A percentile compares a stretch with the other conserved stretches of the same genome.
These are phyloP conservation scores for Hypsizygus marmoreus DNA, from an alignment of 768 basidiomycete genomes.

Conservation along the genomic window DNA sequence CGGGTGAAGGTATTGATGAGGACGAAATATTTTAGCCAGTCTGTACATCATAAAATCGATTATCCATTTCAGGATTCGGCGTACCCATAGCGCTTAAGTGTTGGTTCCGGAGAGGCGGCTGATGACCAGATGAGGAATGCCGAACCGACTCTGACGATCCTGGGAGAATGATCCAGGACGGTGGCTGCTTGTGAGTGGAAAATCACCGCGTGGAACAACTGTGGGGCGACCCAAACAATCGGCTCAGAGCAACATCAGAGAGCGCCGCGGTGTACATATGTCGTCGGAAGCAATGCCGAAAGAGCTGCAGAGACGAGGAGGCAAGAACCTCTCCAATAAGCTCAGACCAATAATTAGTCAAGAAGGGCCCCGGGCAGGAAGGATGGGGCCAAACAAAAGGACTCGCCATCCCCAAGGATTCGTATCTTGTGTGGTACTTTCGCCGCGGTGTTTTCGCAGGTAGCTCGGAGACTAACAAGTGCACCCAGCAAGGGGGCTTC, in stretches of 20 bases:
- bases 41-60: neutral
- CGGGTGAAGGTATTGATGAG: neutral
- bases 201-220: constrained; percentile 9
- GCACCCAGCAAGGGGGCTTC: neutral
- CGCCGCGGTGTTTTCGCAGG: neutral
- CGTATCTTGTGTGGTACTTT: neutral
- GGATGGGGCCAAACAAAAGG: constrained; percentile 3
- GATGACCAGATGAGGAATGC: no score
- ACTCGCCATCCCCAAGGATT: constrained; percentile 1
- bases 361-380: constrained; percentile 1
- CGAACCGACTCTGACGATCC: no score
- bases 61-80: no score
- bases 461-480: constrained; percentile 5
- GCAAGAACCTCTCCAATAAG: neutral
- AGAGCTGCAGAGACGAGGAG: neutral
- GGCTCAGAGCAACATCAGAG: neutral
- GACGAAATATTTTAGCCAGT: constrained; percentile 20
- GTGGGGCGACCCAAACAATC: constrained; percentile 6
- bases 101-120: no score
- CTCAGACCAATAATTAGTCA: neutral
- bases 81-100: no score
- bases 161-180: no score
- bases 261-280: neutral
- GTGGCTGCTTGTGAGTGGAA: no score
- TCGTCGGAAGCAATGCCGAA: neutral